Evolutionary conservation across 2,329 filamentous ascomycete species (phyloP).

Genomic region (Colletotrichum noveboracense): DNA sequence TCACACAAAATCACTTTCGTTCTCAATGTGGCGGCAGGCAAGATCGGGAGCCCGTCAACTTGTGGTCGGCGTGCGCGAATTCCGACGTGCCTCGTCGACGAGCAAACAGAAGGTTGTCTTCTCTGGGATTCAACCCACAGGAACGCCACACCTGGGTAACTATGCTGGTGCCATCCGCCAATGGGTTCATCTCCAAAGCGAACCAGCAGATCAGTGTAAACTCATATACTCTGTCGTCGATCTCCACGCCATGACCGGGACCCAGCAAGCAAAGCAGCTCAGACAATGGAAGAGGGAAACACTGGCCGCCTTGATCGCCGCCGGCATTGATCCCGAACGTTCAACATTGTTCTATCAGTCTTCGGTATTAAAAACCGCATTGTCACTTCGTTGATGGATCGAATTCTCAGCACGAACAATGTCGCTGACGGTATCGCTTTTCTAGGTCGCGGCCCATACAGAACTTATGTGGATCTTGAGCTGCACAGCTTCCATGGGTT

Average conservation of each 20-base stretch:
- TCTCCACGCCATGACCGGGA: constrained; percentile 87
- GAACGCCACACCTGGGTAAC: constrained; percentile 92
- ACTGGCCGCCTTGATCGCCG: constrained; percentile 80
- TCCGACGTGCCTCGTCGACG: neutral
- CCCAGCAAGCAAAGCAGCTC: constrained; percentile 68
- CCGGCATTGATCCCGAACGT: constrained; percentile 80
- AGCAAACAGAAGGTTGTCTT: constrained; percentile 66
- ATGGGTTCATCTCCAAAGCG: constrained; percentile 83
- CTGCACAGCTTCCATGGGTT: constrained; percentile 89
- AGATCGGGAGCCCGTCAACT: neutral
- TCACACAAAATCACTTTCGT: neutral
- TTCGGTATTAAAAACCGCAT: constrained; percentile 41
- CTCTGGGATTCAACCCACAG: constrained; percentile 96
- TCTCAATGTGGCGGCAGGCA: constrained; percentile 4
- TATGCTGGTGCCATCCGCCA: constrained; percentile 88
- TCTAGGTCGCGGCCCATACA: constrained; percentile 75
- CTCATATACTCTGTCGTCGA: constrained; percentile 91
- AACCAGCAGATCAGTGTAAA: constrained; percentile 58
- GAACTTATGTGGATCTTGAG: constrained; percentile 98
- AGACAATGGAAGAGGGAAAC: constrained; percentile 72
- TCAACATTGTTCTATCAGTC: constrained; percentile 86
- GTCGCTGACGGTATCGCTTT: neutral
- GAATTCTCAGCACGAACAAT: neutral
- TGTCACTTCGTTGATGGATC: neutral
- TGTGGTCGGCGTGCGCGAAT: neutral